Base-by-base conservation (phyloP, 2,329 filamentous ascomycete species). In the Microdochium bolleyi region DNA sequence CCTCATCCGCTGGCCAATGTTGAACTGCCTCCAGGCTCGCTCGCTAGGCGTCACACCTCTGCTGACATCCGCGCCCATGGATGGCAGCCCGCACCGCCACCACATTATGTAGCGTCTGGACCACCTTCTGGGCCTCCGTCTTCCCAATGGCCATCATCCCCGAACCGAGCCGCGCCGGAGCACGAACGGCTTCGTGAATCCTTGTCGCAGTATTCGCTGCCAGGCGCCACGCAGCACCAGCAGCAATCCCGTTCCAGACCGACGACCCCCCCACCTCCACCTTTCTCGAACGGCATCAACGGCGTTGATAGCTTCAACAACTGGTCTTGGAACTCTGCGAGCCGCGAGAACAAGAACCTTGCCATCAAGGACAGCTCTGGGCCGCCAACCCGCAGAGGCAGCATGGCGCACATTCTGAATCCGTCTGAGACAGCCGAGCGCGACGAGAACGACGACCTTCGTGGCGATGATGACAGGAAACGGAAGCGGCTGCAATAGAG, bases 1-100 rank as follows among this genome's bases (percentile, higher is more conserved):
- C 69, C 75, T 63, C 88, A 89, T 63, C 84, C 84, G 32, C 75
- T 85, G 21, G 80, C 85, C 19, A 75, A 81, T 53, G 76, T 82
- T 30, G 77, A 84, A 60, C 77, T 80, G 24, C 80, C 83, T 32
- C 83, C 85, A 34, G 80, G 83, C 53, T 91, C 84, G 61, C 76
- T 96, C 49, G 82, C 84, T 48, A 85, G 92, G 57, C 83, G 92
- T 56, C 94, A 99, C 70, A 99, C 94, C 1, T 92, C 92, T 38
- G 94, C 94, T 54, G 94, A 99, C 66, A 97, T 99, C 60, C 86
- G 94, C 51, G 87, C 92, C 61, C 87, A 91, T 65, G 89, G 87
- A 37, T 92, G 88, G 84, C 85, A 84, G 56, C 77, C 76, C 8
- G 76, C 71, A 49, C 72, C 75, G 44, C 76, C 81, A 24, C 87